Percentiles rank a stretch among this genome's conserved stretches.
phyloP scores from a whole-genome alignment of 139 green algal species.

The Ettlia oleoabundans region DNA sequence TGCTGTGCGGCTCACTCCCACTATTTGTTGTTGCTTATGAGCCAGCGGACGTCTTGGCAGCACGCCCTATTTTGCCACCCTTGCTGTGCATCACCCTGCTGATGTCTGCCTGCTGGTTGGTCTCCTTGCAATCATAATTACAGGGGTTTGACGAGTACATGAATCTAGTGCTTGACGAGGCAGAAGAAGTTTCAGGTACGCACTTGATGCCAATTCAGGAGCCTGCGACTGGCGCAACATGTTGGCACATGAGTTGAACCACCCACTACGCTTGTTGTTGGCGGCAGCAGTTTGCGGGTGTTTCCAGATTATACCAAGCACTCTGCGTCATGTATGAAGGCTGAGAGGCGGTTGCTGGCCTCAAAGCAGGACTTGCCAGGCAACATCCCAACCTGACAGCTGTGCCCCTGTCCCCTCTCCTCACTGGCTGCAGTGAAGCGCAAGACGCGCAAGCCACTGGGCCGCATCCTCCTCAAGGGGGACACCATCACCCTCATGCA shows the following conservation, averaged over 20 bases:
- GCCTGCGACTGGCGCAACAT: background rate
- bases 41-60: no score
- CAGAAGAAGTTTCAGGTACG: constrained; percentile 90
- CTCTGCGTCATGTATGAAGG: no score
- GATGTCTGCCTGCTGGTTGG: background rate
- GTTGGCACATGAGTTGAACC: no score
- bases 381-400: no score
- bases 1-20: no score
- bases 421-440: constrained; percentile 74
- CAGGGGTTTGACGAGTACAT: constrained; percentile 99
- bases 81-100: no score
- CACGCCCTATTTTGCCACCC: background rate
- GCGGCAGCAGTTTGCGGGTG: no score
- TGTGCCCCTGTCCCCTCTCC: background rate
- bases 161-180: constrained; percentile 99
- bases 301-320: no score
- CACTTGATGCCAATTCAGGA: background rate
- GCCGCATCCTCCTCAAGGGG: constrained; percentile 96
- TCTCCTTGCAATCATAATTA: background rate
- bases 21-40: no score
- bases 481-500: constrained; percentile 99
- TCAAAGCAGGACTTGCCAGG: no score
- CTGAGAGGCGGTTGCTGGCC: no score
- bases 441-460: constrained; percentile 91
- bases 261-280: no score